Base-by-base conservation (phyloP, 306 rosid species). In the Rosa persica region DNA sequence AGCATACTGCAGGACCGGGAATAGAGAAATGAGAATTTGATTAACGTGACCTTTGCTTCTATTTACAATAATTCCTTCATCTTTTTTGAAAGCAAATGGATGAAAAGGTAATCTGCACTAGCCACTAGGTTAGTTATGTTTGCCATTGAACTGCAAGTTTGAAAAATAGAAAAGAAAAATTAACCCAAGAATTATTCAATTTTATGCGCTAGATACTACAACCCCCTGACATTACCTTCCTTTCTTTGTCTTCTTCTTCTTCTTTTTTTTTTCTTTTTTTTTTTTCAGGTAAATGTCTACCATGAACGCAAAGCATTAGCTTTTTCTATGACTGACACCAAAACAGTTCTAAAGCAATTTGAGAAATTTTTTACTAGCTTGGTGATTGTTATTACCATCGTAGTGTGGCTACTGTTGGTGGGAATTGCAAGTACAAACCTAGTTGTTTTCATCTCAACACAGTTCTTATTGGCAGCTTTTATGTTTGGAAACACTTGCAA, bases 401-500 rank as follows among this genome's bases (percentile, higher is more conserved):
- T 90, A 58, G 78, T 94, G 54, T 92, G 97, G 98, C 96, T 92
- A 82, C 85, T 95, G 36, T 88, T 92, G 79, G 76, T 89, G 93
- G 97, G 70, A 88, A 89, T 95, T 77, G 95, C 95, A 57, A 89
- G 96, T 0, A 88, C 97, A 25, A 89, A 95, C 87, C 89, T 92
- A 65, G 87, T 95, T 13, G 79, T 95, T 15, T 69, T 95, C 84
- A 85, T 95, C 81, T 86, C 90, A 8, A 88, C 98, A 0, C 98
- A 92, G 84, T 85, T 92, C 43, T 85, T 90, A 13, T 86, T 91
- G 30, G 97, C 87, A 5, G 88, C 75, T 51, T 95, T 92, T 84
- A 87, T 95, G 87, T 91, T 95, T 65, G 97, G 97, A 58, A 92
- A 90, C 90, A 89, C 98, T 16, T 91, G 97, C 93, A 92, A 90